Conservation (phyloP, 192 early-diverging fungal genomes). For the Glomus cerebriforme region DNA sequence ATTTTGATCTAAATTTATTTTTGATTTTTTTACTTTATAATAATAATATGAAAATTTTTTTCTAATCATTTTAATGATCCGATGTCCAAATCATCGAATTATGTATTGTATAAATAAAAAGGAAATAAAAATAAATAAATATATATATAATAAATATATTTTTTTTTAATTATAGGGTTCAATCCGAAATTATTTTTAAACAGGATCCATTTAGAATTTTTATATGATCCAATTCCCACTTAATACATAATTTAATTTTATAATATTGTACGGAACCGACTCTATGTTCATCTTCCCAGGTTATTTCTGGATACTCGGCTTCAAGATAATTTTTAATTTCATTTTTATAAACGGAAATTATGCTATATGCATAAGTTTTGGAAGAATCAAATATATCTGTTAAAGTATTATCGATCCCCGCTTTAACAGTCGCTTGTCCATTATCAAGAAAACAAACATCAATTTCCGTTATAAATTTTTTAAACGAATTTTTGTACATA, state of each 20-base stretch:
- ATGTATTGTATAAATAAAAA: too few species aligned
- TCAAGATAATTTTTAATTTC: neutral
- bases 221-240: neutral
- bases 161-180: too few species aligned
- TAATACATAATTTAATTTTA: neutral
- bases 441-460: neutral
- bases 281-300: slow-evolving; percentile 3
- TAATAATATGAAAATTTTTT: too few species aligned
- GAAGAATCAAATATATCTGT: neutral
- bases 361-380: slow-evolving; percentile 7
- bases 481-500: slow-evolving; percentile 1
- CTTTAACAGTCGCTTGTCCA: slow-evolving; percentile 13
- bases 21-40: too few species aligned
- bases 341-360: neutral
- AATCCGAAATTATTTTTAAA: too few species aligned
- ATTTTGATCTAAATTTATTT: too few species aligned
- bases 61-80: too few species aligned
- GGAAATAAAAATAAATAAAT: too few species aligned
- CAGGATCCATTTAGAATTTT: neutral
- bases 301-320: slow-evolving; percentile 8
- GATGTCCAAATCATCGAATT: too few species aligned
- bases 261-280: slow-evolving; percentile 5
- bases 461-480: neutral
- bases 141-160: too few species aligned
- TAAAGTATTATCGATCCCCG: neutral